Conservation (phyloP, 2,329 filamentous ascomycete genomes). For the Pestalotiopsis sp. region DNA sequence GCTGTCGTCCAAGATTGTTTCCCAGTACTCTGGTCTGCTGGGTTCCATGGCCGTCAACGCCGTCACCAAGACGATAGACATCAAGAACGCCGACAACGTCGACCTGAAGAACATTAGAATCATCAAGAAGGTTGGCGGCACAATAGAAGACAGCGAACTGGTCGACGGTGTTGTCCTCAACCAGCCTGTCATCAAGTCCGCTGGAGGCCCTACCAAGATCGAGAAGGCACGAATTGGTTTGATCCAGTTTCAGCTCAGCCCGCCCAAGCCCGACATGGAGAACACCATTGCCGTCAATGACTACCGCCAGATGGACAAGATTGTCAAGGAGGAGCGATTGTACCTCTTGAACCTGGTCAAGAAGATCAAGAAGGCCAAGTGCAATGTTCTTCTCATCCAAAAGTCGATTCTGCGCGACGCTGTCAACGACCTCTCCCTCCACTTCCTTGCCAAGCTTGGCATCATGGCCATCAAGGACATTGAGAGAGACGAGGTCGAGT, state of each 20-base stretch:
- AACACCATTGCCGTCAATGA: conserved; percentile 99
- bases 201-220: conserved; percentile 86
- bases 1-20: conserved; percentile 97
- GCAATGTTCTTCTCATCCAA: conserved; percentile 96
- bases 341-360: conserved; percentile 99
- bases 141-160: conserved; percentile 98
- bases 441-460: conserved; percentile 96
- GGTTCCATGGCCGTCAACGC: conserved; percentile 99
- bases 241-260: conserved; percentile 98
- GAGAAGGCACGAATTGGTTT: conserved; percentile 97
- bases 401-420: conserved; percentile 98
- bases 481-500: conserved; percentile 97
- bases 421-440: conserved; percentile 94
- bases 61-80: conserved; percentile 92
- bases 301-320: conserved; percentile 99
- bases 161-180: conserved; percentile 92
- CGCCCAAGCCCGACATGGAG: conserved; percentile 99
- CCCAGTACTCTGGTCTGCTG: conserved; percentile 91
- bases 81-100: conserved; percentile 94
- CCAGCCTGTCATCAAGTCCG: conserved; percentile 91
- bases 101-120: conserved; percentile 96
- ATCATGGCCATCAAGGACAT: conserved; percentile 97
- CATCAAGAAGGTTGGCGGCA: conserved; percentile 96
- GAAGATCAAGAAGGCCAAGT: conserved; percentile 99
- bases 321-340: conserved; percentile 96